Conservation (phyloP, 257 asterid genomes). For the Solanum virginianum region DNA sequence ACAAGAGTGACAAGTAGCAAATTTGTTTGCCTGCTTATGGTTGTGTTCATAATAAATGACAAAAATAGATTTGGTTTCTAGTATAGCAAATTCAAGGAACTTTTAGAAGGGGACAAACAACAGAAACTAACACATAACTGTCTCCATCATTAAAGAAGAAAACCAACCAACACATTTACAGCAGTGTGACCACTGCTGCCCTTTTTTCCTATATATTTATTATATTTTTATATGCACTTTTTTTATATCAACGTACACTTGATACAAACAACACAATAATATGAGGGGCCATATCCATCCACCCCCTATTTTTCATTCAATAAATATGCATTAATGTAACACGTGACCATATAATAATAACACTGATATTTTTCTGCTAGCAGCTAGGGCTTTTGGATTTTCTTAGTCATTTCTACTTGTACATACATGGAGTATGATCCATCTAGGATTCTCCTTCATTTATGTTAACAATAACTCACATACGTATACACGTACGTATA, state of each 20-base stretch:
- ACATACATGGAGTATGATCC: neutral
- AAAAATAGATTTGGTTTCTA: neutral
- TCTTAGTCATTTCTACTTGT: neutral
- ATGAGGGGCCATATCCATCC: neutral
- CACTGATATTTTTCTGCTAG: neutral
- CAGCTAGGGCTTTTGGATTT: neutral
- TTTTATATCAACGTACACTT: neutral
- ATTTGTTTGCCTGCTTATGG: neutral
- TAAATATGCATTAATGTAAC: neutral
- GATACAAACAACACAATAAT: neutral
- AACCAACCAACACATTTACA: constrained; percentile 5
- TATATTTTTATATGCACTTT: neutral
- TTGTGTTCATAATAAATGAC: neutral
- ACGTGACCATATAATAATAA: neutral
- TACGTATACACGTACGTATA: neutral
- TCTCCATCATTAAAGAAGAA: neutral
- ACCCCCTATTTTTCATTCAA: neutral
- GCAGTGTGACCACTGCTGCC: neutral
- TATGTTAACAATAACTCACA: neutral
- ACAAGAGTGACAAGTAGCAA: neutral
- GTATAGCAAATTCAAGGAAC: neutral
- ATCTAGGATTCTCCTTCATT: neutral
- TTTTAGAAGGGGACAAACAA: neutral
- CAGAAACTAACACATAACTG: neutral
- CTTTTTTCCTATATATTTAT: neutral